These are phyloP conservation scores for Mycena maculata DNA, from an alignment of 768 basidiomycete species.

Conservation along the genomic window DNA sequence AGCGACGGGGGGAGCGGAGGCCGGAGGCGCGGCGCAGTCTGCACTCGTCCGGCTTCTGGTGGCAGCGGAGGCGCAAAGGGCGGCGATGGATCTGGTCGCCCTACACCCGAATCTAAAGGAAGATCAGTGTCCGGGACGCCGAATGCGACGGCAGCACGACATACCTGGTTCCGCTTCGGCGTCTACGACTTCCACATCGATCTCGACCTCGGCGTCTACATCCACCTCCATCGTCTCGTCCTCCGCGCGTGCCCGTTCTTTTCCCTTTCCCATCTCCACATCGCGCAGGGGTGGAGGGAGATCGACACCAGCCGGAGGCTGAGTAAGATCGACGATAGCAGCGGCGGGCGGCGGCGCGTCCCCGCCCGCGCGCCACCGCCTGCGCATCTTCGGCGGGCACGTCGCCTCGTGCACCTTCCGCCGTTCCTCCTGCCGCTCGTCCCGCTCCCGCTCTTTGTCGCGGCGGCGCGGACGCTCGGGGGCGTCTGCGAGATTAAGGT, in stretches of 20 bases:
- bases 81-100: neutral
- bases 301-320: no score
- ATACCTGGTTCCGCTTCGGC: neutral
- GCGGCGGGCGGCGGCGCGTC: neutral
- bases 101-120: no score
- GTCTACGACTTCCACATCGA: neutral
- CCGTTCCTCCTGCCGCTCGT: no score
- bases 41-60: neutral
- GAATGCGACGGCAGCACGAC: neutral
- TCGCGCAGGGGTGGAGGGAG: no score
- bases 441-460: neutral
- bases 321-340: neutral
- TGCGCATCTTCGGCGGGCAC: conserved; percentile 27
- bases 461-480: neutral
- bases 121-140: neutral
- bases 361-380: conserved; percentile 16
- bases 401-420: neutral
- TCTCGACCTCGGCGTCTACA: conserved; percentile 19
- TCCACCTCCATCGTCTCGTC: conserved; percentile 24
- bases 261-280: neutral
- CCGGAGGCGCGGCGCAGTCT: neutral
- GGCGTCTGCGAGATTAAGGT: no score
- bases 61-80: neutral
- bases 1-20: neutral
- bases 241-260: conserved; percentile 35